phyloP scores from a whole-genome alignment of 75 land plant genomes.

The Cupressus sempervirens region DNA sequence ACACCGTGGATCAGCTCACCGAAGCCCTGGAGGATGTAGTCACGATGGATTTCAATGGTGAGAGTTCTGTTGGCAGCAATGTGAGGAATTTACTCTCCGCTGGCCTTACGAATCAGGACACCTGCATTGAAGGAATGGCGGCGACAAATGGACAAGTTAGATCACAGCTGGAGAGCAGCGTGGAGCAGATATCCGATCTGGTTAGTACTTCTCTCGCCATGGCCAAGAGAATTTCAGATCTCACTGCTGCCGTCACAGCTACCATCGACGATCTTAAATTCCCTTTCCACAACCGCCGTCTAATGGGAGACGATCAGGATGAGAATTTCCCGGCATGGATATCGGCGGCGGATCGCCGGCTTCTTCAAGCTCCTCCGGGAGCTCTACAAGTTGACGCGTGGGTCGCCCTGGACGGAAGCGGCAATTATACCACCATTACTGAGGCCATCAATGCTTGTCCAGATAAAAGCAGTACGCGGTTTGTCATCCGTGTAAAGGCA shows the following conservation, averaged over 20 bases:
- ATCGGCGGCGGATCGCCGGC: neutral
- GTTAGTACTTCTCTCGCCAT: conserved; percentile 4
- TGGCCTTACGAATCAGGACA: conserved; percentile 47
- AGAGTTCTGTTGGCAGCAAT: neutral
- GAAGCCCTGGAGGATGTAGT: neutral
- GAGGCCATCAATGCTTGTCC: conserved; percentile 52
- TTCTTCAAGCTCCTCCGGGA: conserved; percentile 4
- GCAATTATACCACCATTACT: conserved; percentile 40
- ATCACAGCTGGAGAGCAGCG: neutral
- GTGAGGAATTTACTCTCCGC: conserved; percentile 53
- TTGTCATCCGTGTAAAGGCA: conserved; percentile 47
- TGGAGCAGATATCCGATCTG: neutral
- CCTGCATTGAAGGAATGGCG: conserved; percentile 52
- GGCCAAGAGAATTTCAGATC: neutral
- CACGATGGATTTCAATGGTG: neutral
- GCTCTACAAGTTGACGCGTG: conserved; percentile 8
- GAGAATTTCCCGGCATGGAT: conserved; percentile 18
- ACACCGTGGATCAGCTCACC: neutral
- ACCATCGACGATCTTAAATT: neutral
- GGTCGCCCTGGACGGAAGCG: conserved; percentile 48
- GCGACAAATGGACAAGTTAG: neutral
- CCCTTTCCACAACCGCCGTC: neutral
- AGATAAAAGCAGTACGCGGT: conserved; percentile 17
- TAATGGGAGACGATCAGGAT: neutral
- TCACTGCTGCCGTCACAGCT: neutral